These are phyloP conservation scores for Sporothrix variecibatus DNA, from an alignment of 2,329 filamentous ascomycete genomes.

Conservation along the genomic window DNA sequence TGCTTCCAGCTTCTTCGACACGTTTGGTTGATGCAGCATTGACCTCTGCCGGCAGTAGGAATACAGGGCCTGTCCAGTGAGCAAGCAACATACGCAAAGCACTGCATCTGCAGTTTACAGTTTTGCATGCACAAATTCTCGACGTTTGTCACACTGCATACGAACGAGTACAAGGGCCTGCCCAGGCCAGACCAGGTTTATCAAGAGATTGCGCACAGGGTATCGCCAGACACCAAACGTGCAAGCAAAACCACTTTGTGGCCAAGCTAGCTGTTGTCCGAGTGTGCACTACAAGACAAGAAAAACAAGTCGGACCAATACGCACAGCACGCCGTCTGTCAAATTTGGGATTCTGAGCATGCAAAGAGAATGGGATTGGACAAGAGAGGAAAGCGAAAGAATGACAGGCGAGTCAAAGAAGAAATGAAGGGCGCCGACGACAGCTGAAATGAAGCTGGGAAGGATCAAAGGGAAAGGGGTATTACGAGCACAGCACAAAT, in stretches of 20 bases:
- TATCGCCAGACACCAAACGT: neutral
- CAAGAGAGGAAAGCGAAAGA: neutral
- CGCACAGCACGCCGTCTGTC: neutral
- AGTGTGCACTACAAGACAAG: neutral
- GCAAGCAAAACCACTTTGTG: neutral
- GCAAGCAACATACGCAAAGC: neutral
- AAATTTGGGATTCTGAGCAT: neutral
- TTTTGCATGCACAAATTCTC: neutral
- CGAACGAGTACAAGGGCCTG: slow-evolving; percentile 11
- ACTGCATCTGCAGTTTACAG: neutral
- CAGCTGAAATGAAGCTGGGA: slow-evolving; percentile 3
- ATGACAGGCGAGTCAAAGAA: neutral
- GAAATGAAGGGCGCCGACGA: neutral
- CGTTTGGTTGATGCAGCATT: neutral
- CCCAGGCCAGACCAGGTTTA: neutral
- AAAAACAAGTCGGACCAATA: neutral
- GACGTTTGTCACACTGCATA: neutral
- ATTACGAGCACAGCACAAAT: neutral
- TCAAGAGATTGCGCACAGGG: neutral
- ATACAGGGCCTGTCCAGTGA: neutral
- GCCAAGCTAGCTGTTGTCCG: neutral
- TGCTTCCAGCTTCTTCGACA: slow-evolving; percentile 7
- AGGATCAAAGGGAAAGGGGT: neutral
- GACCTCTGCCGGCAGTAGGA: neutral
- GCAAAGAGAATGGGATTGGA: neutral